A percentile compares a stretch with the other conserved stretches of the same genome.
Evolutionary conservation across 225 moss, liverwort and hornwort species (phyloP).

Genomic region (Physcomitrium patens): DNA sequence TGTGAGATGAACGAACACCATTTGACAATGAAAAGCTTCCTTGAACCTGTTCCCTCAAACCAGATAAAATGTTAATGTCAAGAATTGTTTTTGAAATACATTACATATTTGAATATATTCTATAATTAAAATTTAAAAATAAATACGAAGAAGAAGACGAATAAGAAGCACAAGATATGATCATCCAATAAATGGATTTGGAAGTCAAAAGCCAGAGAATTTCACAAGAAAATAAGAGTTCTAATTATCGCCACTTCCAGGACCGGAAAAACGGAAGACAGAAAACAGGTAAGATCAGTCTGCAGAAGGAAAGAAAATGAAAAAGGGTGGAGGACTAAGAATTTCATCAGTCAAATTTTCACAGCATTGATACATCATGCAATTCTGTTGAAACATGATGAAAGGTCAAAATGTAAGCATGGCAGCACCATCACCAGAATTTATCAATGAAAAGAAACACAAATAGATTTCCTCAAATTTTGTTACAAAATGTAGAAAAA

Average conservation of each 20-base stretch:
- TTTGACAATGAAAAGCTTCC: constrained; percentile 27
- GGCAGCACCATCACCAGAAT: neutral
- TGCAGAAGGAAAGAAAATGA: constrained; percentile 1
- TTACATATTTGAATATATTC: too few species aligned
- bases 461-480: too few species aligned
- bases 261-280: neutral
- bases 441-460: too few species aligned
- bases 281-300: constrained; percentile 1
- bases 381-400: neutral
- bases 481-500: too few species aligned
- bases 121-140: too few species aligned
- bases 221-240: constrained; percentile 4
- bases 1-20: constrained; percentile 21
- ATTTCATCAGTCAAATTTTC: neutral
- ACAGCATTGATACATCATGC: neutral
- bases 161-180: too few species aligned
- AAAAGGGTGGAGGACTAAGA: neutral
- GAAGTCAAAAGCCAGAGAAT: neutral
- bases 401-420: neutral
- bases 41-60: constrained; percentile 35
- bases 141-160: too few species aligned
- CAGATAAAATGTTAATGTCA: neutral
- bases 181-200: neutral
- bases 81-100: too few species aligned
- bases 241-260: neutral